Conservation (phyloP, 345 rosid species). For the Populus pruinosa region DNA sequence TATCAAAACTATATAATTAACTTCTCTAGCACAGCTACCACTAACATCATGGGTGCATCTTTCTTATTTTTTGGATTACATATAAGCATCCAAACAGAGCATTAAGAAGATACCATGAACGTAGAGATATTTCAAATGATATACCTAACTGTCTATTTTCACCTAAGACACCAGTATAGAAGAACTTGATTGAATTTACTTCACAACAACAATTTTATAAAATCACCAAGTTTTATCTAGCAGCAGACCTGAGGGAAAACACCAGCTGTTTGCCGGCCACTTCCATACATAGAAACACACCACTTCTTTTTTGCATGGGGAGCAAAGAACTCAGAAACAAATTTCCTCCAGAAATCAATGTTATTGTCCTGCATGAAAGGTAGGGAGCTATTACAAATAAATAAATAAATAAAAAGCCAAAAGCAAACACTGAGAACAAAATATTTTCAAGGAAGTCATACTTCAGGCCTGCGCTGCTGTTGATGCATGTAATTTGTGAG, state of each 20-base stretch:
- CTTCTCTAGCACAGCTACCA: background rate
- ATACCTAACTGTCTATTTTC: background rate
- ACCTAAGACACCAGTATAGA: background rate
- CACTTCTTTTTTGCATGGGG: conserved; percentile 92
- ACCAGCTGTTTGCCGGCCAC: conserved; percentile 92
- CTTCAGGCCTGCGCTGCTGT: conserved; percentile 95
- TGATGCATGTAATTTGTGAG: conserved; percentile 85
- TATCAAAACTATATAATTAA: background rate
- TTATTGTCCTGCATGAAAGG: conserved; percentile 72
- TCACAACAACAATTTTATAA: background rate
- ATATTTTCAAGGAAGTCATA: conserved; percentile 31
- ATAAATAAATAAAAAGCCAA: background rate
- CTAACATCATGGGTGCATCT: background rate
- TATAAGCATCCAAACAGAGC: background rate
- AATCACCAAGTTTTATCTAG: conserved; percentile 5
- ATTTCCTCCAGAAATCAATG: conserved; percentile 97
- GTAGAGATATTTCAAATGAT: conserved; percentile 1
- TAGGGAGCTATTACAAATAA: conserved; percentile 19
- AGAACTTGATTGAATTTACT: background rate
- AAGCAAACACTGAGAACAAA: conserved; percentile 7
- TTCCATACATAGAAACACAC: conserved; percentile 99
- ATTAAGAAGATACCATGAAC: background rate
- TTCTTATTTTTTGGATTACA: background rate
- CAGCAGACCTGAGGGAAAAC: conserved; percentile 90
- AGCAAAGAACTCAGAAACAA: conserved; percentile 87